These are phyloP conservation scores for Phytopythium aichiense DNA, from an alignment of 352 stramenopile genomes.

Conservation along the genomic window DNA sequence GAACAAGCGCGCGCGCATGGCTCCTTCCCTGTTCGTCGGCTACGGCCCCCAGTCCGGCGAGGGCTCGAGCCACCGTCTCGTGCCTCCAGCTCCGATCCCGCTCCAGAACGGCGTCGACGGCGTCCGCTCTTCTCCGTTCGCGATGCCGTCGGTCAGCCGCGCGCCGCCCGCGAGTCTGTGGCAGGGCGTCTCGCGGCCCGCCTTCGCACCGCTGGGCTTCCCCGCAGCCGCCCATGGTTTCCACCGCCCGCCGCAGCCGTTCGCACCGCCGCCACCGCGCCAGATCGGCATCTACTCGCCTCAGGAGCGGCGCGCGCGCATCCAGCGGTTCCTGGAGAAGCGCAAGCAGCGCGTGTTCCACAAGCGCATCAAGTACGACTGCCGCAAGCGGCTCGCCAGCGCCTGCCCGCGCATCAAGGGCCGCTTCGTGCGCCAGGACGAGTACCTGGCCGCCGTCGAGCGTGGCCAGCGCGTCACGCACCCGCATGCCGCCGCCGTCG, in stretches of 20 bases:
- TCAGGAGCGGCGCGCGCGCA: conserved; percentile 38
- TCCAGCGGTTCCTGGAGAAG: conserved; percentile 71
- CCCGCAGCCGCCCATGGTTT: not conserved
- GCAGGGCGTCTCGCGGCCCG: conserved; percentile 4
- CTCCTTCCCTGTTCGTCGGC: conserved; percentile 1
- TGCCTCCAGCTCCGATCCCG: conserved; percentile 2
- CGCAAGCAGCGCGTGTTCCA: conserved; percentile 65
- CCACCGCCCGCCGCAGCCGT: not conserved
- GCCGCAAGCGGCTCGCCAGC: conserved; percentile 64
- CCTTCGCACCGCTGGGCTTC: not conserved
- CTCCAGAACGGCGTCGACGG: conserved; percentile 7
- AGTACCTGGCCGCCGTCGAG: conserved; percentile 15
- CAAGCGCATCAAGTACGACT: conserved; percentile 74
- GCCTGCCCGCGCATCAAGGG: conserved; percentile 65
- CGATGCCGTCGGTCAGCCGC: not conserved
- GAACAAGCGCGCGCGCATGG: conserved; percentile 5
- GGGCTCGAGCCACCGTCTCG: not conserved
- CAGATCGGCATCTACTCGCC: conserved; percentile 69
- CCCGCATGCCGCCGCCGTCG: not conserved
- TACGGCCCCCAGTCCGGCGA: not conserved
- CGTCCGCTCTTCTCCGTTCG: not conserved
- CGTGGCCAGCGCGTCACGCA: conserved; percentile 9
- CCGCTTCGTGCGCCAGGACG: conserved; percentile 50
- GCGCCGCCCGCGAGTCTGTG: conserved; percentile 9
- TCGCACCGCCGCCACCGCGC: conserved; percentile 7